These are phyloP conservation scores for Starmerella vaccinii DNA, from an alignment of 805 yeast genomes.

Conservation along the genomic window DNA sequence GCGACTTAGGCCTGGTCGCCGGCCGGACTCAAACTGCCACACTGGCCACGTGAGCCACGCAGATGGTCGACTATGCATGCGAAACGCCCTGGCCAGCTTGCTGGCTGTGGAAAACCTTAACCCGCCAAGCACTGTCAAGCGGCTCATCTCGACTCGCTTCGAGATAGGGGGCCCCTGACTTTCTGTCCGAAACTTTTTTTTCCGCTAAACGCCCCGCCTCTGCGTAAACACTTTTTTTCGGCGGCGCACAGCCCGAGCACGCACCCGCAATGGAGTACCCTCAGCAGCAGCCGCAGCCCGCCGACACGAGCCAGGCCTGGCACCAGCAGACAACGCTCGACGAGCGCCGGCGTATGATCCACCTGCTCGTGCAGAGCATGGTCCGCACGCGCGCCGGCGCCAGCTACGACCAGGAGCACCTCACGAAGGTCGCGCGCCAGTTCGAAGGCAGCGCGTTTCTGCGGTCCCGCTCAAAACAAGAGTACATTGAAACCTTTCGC, in stretches of 20 bases:
- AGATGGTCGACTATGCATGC: constrained; percentile 1
- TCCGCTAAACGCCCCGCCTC: too few relatives aligned
- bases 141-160: background rate
- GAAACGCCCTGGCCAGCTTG: background rate
- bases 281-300: background rate
- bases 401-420: constrained; percentile 28
- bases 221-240: too few relatives aligned
- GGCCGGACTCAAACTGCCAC: too few relatives aligned
- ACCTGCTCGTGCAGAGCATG: constrained; percentile 20
- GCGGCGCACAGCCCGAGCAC: background rate
- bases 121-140: background rate
- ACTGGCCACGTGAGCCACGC: background rate
- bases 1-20: too few relatives aligned
- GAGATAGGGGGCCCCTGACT: too few relatives aligned
- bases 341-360: constrained; percentile 21
- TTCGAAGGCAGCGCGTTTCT: constrained; percentile 28
- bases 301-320: constrained; percentile 16
- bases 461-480: constrained; percentile 27
- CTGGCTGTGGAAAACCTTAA: constrained; percentile 3
- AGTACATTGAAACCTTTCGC: constrained; percentile 21
- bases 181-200: too few relatives aligned
- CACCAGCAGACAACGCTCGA: constrained; percentile 18
- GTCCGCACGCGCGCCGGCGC: constrained; percentile 18
- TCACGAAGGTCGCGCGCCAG: constrained; percentile 28
- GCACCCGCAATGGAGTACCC: background rate